Evolutionary conservation across 805 yeast genomes (phyloP).

Genomic region (Cyberlindnera mycetangii): DNA sequence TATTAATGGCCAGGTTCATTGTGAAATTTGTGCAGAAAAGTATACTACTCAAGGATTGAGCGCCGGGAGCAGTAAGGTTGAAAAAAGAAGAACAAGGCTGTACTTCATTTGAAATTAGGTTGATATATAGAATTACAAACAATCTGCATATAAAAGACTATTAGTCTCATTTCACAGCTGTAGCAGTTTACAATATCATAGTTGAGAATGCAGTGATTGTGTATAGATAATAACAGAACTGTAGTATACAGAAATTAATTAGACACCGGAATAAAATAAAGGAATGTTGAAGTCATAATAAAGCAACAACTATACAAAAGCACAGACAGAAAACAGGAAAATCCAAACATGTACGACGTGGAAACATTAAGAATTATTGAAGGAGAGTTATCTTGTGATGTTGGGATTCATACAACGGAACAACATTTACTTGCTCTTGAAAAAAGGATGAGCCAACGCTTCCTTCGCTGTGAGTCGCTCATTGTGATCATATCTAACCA

Average conservation of each 20-base stretch:
- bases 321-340: not conserved
- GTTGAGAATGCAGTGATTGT: too few relatives aligned
- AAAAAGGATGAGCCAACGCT: conserved; percentile 69
- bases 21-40: conserved; percentile 39
- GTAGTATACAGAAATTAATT: too few relatives aligned
- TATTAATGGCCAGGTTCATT: conserved; percentile 44
- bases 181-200: too few relatives aligned
- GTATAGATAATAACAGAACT: too few relatives aligned
- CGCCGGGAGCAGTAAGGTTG: conserved; percentile 12
- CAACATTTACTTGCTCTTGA: conserved; percentile 22
- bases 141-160: too few relatives aligned
- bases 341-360: not conserved
- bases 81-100: conserved; percentile 29
- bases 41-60: not conserved
- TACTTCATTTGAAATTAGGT: conserved; percentile 22
- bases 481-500: conserved; percentile 84
- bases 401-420: not conserved
- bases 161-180: too few relatives aligned
- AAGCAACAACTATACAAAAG: not conserved
- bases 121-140: too few relatives aligned
- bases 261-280: too few relatives aligned
- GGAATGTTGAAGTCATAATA: not conserved
- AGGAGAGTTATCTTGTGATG: not conserved
- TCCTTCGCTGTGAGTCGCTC: conserved; percentile 85
- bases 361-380: not conserved